phyloP scores from a whole-genome alignment of 2,329 filamentous ascomycete genomes.

The Parasarocladium wereldwijsianum region DNA sequence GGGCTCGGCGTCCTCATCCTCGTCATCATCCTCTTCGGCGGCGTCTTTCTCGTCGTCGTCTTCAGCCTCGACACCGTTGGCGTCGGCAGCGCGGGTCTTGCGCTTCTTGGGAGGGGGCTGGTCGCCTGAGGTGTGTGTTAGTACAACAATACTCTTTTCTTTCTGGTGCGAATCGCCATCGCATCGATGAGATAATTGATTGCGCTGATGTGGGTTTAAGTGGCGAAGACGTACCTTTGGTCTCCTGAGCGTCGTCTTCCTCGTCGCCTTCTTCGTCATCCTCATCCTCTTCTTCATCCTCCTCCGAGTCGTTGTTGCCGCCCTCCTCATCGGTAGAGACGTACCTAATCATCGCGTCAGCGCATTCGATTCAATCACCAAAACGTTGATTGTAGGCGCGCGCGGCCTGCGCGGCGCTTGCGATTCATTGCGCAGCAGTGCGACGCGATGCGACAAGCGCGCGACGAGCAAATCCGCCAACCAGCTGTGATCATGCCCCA shows the following conservation, averaged over 20 bases:
- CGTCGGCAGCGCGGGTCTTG: constrained; percentile 25
- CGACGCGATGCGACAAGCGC: constrained; percentile 1
- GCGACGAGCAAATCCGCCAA: constrained; percentile 2
- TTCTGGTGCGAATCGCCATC: no score
- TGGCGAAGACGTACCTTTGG: constrained; percentile 18
- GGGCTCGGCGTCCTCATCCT: constrained; percentile 10
- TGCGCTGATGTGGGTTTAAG: background rate
- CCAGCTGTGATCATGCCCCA: constrained; percentile 3
- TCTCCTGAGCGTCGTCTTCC: constrained; percentile 14
- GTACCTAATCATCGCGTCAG: constrained; percentile 15
- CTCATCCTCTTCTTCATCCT: constrained; percentile 22
- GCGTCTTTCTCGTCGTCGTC: constrained; percentile 13
- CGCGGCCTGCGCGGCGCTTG: no score
- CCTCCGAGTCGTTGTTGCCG: constrained; percentile 23
- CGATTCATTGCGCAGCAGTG: no score
- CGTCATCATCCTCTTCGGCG: constrained; percentile 10
- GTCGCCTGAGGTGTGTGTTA: constrained; percentile 13
- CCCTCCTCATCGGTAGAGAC: constrained; percentile 24
- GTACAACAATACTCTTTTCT: no score
- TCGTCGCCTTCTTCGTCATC: constrained; percentile 21
- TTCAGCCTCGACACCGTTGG: constrained; percentile 12
- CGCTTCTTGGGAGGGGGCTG: constrained; percentile 36
- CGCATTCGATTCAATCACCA: background rate
- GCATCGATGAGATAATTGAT: constrained; percentile 1
- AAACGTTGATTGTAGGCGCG: no score